phyloP scores from a whole-genome alignment of 108 stramenopile genomes.

The Schizochytrium sp. region DNA sequence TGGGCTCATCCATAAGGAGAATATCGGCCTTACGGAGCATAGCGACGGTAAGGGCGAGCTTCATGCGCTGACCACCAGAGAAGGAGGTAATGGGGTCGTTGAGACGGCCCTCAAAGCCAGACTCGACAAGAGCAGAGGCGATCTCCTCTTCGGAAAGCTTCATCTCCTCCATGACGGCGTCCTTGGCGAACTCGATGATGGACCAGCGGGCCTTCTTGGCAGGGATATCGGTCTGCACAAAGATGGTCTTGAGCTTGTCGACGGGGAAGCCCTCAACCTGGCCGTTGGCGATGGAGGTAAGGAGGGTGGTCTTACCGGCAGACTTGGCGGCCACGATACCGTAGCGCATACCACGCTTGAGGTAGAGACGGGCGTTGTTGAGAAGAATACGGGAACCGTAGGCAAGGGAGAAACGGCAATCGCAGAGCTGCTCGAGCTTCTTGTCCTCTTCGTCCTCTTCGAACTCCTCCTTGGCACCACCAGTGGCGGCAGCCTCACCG shows the following conservation, averaged over 20 bases:
- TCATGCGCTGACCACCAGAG: slow-evolving; percentile 99
- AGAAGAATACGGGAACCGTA: slow-evolving; percentile 99
- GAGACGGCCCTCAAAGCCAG: slow-evolving; percentile 92
- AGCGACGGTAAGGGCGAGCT: slow-evolving; percentile 96
- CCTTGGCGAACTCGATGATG: slow-evolving; percentile 93
- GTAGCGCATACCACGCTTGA: slow-evolving; percentile 95
- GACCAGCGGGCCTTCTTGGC: slow-evolving; percentile 96
- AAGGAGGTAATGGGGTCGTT: slow-evolving; percentile 96
- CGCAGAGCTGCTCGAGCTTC: slow-evolving; percentile 95
- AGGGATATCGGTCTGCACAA: slow-evolving; percentile 99
- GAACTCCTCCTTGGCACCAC: slow-evolving; percentile 81
- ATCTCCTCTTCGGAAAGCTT: slow-evolving; percentile 85
- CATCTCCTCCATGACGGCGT: slow-evolving; percentile 86
- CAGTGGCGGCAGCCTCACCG: slow-evolving; percentile 72
- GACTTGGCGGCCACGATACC: slow-evolving; percentile 98
- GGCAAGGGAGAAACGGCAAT: slow-evolving; percentile 98
- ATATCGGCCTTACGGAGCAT: slow-evolving; percentile 99
- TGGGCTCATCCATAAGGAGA: slow-evolving; percentile 97
- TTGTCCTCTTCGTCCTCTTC: slow-evolving; percentile 95
- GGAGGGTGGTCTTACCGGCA: slow-evolving; percentile 98
- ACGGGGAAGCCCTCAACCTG: slow-evolving; percentile 99
- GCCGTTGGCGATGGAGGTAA: slow-evolving; percentile 99
- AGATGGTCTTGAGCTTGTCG: slow-evolving; percentile 94
- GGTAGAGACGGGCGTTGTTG: slow-evolving; percentile 98
- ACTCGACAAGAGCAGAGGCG: slow-evolving; percentile 87